Base-by-base conservation (phyloP, 129 eudicot species). In the Heracleum sosnowskyi region DNA sequence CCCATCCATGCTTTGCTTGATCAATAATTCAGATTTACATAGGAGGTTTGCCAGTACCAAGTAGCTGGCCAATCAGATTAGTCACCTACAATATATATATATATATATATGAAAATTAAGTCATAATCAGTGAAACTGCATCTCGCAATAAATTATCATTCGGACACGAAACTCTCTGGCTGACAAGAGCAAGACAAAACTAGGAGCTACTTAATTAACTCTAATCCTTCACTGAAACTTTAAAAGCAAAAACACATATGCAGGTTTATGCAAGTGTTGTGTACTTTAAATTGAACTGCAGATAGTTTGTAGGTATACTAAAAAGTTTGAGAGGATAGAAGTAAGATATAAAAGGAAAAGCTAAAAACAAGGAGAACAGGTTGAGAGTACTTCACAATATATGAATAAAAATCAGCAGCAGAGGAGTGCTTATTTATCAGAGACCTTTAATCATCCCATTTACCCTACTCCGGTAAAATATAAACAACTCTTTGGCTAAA, bases 1-100 rank as follows among this genome's bases (percentile, higher is more conserved):
- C 49, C 51, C 18, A 69, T 37, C 26, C 4, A 17, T 2, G 69
- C 31, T 63, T 63, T 28, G 69, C 62, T 72, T 26, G 69, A 70
- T 22, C 24, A 60, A 28, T 12, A 29, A 11, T 62, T 15, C 24
- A 83, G 35, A 49, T 75, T 86, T 84, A 91, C 91, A 91, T 79
- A 28, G 87, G 82, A 49, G 93, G 91, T 78, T 76, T 82, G 62
- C 87, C 87, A 63, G 86, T 68, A 70, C 85, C 91, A 62, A 91
- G 97, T 73, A 91, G 76, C 80, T 91, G 90, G 24, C 97, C 97
- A 51, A 91, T 79, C 22, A 91, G 86, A 89, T 86, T 91, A 55
- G 91, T 91, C 64, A 86, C 97, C 97, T 91, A 92, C 81, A 80
- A 81, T 74, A 81, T 57, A n/a, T n/a, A n/a, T n/a, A n/a, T n/a